Evolutionary conservation across 2,329 filamentous ascomycete species (phyloP), one percentile per base, ranked within the genome.

Genomic region (Coniochaeta hoffmannii): DNA sequence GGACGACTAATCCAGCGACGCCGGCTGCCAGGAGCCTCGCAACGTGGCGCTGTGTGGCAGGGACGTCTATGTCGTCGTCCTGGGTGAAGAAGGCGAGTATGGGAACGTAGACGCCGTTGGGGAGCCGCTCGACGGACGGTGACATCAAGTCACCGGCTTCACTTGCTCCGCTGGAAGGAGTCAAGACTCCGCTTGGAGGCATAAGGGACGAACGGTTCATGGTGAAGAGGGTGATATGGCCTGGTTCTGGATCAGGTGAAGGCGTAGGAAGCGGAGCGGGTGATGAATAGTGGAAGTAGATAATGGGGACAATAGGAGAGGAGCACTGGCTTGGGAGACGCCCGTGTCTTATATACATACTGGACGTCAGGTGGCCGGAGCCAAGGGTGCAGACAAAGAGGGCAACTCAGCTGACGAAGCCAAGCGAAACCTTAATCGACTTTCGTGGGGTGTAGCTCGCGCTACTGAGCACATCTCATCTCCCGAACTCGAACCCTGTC

Each of bases 1-100:
- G 83, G 19, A 80, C 81, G 24, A 83, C 80, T 49, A 87, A 74
- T 31, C 83, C 83, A 34, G 80, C 73, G 36, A 86, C 76, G 55
- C 84, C 83, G 44, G 81, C 78, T 55, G 76, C 67, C 49, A 81
- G 81, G 10, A 87, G 76, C 58, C 80, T 79, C 12, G 80, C 74
- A 22, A 81, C 80, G 58, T 73, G 70, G 49, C 72, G 73, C 55
- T 74, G 71, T n/a, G 73, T 74, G n/a, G 75, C 73, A 15, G 69
- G 64, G n/a, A 79, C 62, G 60, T 82, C 78, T 53, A 82, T 66
- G 30, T 76, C 71, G 65, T 81, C 78, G 61, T 79, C 74, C 2
- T 68, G 61, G 24, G 75, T 65, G 69, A 81, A 82, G 67, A 82
- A 81, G 58, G 78, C 73, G n/a, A 80, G 74, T n/a, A 78, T 79